Conservation (phyloP, 495 filamentous ascomycete genomes). For the Coniosporium apollinis region DNA sequence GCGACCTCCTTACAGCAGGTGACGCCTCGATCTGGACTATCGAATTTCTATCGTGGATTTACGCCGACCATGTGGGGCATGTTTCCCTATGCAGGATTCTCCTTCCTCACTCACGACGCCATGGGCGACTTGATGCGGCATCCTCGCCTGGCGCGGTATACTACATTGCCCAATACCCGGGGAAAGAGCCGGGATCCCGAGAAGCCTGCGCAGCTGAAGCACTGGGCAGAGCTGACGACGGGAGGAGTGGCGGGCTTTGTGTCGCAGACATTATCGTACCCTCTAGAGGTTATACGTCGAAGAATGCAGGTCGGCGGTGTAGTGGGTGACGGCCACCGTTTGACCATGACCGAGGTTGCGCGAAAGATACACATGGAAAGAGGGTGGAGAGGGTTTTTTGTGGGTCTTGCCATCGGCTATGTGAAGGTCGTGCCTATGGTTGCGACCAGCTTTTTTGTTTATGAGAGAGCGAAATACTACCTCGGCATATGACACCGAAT, state of each 20-base stretch:
- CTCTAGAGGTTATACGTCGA: constrained; percentile 77
- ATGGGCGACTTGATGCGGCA: constrained; percentile 62
- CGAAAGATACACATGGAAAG: constrained; percentile 53
- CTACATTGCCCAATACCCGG: constrained; percentile 33
- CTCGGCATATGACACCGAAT: constrained; percentile 60
- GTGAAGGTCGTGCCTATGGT: constrained; percentile 84
- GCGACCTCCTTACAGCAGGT: constrained; percentile 26
- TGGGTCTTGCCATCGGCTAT: constrained; percentile 88
- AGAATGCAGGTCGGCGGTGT: constrained; percentile 94
- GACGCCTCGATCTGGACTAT: constrained; percentile 47
- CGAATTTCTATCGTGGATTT: constrained; percentile 94
- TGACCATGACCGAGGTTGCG: constrained; percentile 65
- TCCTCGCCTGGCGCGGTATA: constrained; percentile 47
- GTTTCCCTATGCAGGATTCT: constrained; percentile 91
- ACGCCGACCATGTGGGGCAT: constrained; percentile 78
- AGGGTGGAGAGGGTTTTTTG: constrained; percentile 73
- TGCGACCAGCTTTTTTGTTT: constrained; percentile 63
- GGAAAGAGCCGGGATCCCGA: constrained; percentile 25
- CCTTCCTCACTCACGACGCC: constrained; percentile 92
- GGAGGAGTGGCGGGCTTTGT: constrained; percentile 76
- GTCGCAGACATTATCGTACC: constrained; percentile 83
- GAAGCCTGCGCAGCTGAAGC: constrained; percentile 47
- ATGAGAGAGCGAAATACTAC: constrained; percentile 63
- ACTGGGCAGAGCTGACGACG: constrained; percentile 69
- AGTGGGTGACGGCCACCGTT: constrained; percentile 68